Evolutionary conservation across 345 rosid genomes (phyloP), one percentile per base, ranked within the genome.

Genomic region (Erysimum cheiranthoides): DNA sequence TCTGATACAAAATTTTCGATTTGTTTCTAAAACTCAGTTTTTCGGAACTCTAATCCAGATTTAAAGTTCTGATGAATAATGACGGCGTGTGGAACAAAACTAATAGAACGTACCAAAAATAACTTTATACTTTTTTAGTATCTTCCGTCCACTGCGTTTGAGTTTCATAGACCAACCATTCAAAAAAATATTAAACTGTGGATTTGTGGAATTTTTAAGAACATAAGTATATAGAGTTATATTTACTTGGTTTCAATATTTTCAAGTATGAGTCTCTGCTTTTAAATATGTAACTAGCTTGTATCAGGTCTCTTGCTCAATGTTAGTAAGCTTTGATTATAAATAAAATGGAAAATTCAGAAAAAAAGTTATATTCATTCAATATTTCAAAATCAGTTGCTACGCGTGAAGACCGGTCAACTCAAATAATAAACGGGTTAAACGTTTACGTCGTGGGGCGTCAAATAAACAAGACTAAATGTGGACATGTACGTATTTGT

Each of bases 401-500:
- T 51, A 62, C 68, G 50, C 34, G 36, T 64, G 12, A 56, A 49
- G 51, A 66, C 61, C 67, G 13, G 52, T 59, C 43, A 45, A 47
- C 60, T 38, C 52, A 38, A 36, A 36, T n/a, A 30, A 34, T 9
- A 34, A 58, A 35, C 73, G 52, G n/a, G 60, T 35, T 58, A 67
- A 58, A 16, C 52, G 18, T 49, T 59, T 66, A 59, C 42, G 61
- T 66, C 61, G 52, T 67, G 60, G 68, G 72, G 58, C 2, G 36
- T 49, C 43, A 39, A 25, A 57, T 16, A 36, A 53, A 57, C 10
- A 31, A 5, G 40, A 18, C 25, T 21, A 16, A 31, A 46, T 73
- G 54, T 40, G 63, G 54, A 63, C 76, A 61, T 27, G 62, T 30
- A 28, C 31, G 39, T 5, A 35, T 49, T 27, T 59, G 16, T 47